Evolutionary conservation across 2,329 filamentous ascomycete genomes (phyloP).

Genomic region (Verticillium zaregamsianum): DNA sequence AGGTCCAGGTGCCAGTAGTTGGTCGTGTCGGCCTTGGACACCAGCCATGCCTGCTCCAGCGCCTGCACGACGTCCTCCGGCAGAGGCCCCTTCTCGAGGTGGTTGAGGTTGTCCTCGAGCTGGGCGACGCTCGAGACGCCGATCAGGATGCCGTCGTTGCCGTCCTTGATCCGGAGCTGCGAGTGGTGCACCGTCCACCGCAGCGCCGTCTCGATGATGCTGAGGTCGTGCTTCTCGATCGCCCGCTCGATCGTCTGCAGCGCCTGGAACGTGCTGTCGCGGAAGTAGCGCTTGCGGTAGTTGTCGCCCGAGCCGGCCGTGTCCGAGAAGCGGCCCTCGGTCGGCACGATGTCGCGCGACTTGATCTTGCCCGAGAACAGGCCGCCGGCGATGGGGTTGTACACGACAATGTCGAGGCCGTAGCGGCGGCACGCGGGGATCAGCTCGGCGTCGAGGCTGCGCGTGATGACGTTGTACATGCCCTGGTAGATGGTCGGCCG

Average conservation of each 20-base stretch:
- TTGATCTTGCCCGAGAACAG: constrained; percentile 79
- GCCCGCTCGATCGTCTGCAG: constrained; percentile 65
- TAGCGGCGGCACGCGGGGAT: constrained; percentile 71
- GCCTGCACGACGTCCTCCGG: constrained; percentile 71
- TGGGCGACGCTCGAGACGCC: constrained; percentile 55
- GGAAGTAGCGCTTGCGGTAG: constrained; percentile 70
- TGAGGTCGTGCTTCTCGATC: constrained; percentile 62
- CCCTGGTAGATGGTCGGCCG: constrained; percentile 80
- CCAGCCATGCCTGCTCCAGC: constrained; percentile 73
- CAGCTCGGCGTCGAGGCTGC: constrained; percentile 71
- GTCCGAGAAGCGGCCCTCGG: constrained; percentile 67
- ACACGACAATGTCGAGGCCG: constrained; percentile 73
- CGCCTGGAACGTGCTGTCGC: constrained; percentile 59
- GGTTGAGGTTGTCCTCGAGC: constrained; percentile 52
- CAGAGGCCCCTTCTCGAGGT: constrained; percentile 65
- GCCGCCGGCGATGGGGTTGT: constrained; percentile 79
- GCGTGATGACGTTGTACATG: constrained; percentile 81
- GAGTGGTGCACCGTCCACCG: constrained; percentile 73
- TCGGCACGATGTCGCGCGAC: constrained; percentile 55
- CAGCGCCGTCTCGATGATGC: constrained; percentile 68
- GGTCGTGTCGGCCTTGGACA: constrained; percentile 55
- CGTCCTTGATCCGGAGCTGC: constrained; percentile 44
- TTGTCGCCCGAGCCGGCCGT: constrained; percentile 39
- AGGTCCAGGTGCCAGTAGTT: constrained; percentile 58
- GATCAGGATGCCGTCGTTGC: constrained; percentile 57